Conservation (phyloP, 2,329 filamentous ascomycete genomes). For the Exophiala viscosa region DNA sequence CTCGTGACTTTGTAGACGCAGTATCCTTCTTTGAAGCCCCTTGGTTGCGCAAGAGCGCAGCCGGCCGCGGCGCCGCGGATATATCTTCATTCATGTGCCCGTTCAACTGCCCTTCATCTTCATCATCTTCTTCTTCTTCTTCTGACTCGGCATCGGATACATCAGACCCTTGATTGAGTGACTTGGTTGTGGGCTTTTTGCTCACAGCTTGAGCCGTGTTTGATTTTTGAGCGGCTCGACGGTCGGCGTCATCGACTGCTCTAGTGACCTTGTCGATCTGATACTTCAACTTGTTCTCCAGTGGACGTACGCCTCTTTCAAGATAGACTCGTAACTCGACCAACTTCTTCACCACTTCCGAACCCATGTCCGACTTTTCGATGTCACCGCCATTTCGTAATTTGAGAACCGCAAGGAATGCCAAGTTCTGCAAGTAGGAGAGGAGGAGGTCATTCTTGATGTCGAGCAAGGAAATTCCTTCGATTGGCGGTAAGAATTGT, state of each 20-base stretch:
- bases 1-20: slow-evolving; percentile 1
- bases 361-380: slow-evolving; percentile 43
- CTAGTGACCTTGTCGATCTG: slow-evolving; percentile 93
- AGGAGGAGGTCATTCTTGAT: slow-evolving; percentile 96
- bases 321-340: slow-evolving; percentile 87
- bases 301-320: slow-evolving; percentile 83
- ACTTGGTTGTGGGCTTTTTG: slow-evolving; percentile 30
- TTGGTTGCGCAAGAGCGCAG: slow-evolving; percentile 18
- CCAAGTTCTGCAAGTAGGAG: slow-evolving; percentile 90
- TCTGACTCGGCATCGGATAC: slow-evolving; percentile 37
- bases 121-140: slow-evolving; percentile 43
- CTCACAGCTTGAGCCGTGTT: slow-evolving; percentile 33
- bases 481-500: slow-evolving; percentile 64
- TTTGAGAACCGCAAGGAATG: slow-evolving; percentile 80
- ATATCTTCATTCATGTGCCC: slow-evolving; percentile 51
- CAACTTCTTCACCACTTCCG: slow-evolving; percentile 77
- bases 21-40: slow-evolving; percentile 2
- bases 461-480: slow-evolving; percentile 91
- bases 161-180: slow-evolving; percentile 35
- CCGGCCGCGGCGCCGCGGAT: slow-evolving; percentile 15
- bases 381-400: slow-evolving; percentile 52
- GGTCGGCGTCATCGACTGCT: slow-evolving; percentile 71
- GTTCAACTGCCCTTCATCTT: slow-evolving; percentile 54
- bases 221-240: slow-evolving; percentile 37
- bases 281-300: slow-evolving; percentile 88